Percentiles rank a stretch among this genome's conserved stretches.
Evolutionary conservation across 2,329 filamentous ascomycete species (phyloP).

Genomic region (Aureobasidium sp.): DNA sequence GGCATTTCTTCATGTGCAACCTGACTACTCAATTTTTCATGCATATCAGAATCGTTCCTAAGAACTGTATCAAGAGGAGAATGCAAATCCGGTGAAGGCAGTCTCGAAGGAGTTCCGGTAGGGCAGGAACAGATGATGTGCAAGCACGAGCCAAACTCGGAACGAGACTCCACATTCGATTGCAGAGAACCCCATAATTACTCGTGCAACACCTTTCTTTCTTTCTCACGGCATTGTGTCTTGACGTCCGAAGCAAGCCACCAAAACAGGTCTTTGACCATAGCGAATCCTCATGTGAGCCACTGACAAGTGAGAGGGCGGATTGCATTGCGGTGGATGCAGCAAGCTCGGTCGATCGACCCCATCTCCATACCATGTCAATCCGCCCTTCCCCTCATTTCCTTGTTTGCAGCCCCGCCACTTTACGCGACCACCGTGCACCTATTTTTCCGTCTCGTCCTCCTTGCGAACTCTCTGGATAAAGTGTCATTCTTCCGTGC

Average conservation of each 20-base stretch:
- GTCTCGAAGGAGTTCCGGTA: background rate
- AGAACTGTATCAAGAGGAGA: background rate
- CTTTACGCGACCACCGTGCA: conserved; percentile 2
- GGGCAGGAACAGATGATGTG: background rate
- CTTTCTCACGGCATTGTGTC: background rate
- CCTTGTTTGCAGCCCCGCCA: background rate
- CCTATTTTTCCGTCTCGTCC: conserved; percentile 11
- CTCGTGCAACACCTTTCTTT: background rate
- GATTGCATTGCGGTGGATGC: too few relatives aligned
- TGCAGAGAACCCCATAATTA: conserved; percentile 2
- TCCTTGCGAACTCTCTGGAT: background rate
- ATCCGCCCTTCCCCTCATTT: conserved; percentile 12
- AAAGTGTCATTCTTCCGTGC: conserved; percentile 11
- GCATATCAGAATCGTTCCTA: background rate
- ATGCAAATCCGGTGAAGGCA: background rate
- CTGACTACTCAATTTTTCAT: background rate
- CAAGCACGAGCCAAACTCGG: background rate
- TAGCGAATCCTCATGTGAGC: background rate
- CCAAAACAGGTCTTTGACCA: background rate
- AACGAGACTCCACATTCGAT: conserved; percentile 3
- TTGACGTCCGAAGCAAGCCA: background rate
- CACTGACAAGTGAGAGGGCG: background rate
- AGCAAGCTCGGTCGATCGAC: background rate
- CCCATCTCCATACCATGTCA: background rate
- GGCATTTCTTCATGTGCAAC: too few relatives aligned